Percentiles rank a stretch among this genome's conserved stretches.
These are phyloP conservation scores for Pseudocercospora eumusae DNA, from an alignment of 2,329 filamentous ascomycete species.

Conservation along the genomic window DNA sequence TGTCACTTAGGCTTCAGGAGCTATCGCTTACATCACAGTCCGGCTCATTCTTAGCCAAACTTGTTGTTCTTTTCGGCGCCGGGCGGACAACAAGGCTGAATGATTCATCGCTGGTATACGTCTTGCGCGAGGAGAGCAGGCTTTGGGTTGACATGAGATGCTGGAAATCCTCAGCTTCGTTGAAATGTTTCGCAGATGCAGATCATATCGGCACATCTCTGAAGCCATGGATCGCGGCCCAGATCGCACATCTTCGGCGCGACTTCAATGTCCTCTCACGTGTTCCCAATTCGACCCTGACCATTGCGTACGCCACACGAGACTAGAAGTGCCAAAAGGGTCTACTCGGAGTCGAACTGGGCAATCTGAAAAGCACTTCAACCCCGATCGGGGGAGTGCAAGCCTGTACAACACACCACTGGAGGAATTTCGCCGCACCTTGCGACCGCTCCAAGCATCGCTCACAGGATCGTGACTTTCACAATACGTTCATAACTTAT, in stretches of 20 bases:
- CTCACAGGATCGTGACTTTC: too few relatives aligned
- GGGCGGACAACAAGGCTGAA: not conserved
- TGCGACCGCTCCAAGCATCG: too few relatives aligned
- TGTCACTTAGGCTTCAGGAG: not conserved
- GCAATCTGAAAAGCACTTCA: not conserved
- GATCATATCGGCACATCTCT: not conserved
- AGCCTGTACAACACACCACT: not conserved
- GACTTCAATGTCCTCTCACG: not conserved
- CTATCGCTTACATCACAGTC: conserved; percentile 1
- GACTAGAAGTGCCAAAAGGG: not conserved
- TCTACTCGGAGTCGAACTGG: not conserved
- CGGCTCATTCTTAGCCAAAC: not conserved
- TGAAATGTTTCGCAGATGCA: not conserved
- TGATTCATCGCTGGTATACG: not conserved
- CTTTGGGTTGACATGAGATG: not conserved
- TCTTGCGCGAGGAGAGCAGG: not conserved
- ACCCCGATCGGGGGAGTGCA: not conserved
- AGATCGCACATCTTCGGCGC: not conserved
- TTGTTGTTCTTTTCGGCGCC: not conserved
- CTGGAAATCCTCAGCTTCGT: not conserved
- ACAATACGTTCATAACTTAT: too few relatives aligned
- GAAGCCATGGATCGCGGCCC: not conserved
- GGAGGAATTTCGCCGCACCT: too few relatives aligned
- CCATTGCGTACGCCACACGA: not conserved
- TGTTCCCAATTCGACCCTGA: not conserved